phyloP scores from a whole-genome alignment of 257 asterid species.

The Orobanche coerulescens region DNA sequence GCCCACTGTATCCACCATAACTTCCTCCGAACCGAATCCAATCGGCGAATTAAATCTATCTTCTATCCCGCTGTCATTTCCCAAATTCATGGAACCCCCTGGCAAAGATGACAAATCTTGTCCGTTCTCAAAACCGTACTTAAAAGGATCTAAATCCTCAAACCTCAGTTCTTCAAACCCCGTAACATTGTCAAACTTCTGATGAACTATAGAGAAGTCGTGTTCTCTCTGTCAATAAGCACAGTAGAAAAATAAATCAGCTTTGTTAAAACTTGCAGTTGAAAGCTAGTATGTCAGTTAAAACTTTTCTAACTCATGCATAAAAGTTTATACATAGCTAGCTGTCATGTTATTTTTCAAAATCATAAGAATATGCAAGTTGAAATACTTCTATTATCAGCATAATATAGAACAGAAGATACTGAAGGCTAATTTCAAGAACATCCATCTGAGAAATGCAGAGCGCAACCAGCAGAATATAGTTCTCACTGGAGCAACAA shows the following conservation, averaged over 20 bases:
- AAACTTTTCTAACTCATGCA: neutral
- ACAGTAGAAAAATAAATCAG: neutral
- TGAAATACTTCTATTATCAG: neutral
- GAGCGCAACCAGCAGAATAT: conserved; percentile 6
- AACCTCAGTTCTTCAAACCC: conserved; percentile 75
- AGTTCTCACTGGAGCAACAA: neutral
- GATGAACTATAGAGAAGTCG: conserved; percentile 39
- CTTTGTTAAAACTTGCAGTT: neutral
- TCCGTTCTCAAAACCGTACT: conserved; percentile 42
- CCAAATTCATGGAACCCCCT: conserved; percentile 46
- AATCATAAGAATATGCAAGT: neutral
- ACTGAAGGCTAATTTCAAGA: neutral
- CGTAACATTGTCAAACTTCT: conserved; percentile 54
- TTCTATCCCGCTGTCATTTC: conserved; percentile 37
- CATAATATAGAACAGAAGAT: neutral
- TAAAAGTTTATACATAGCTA: conserved; percentile 2
- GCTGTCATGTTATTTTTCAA: no score
- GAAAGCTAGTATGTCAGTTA: neutral
- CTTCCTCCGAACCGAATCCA: conserved; percentile 51
- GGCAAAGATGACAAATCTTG: conserved; percentile 51
- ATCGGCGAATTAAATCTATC: conserved; percentile 49
- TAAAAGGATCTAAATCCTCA: conserved; percentile 71
- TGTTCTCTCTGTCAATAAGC: conserved; percentile 41
- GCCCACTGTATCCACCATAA: conserved; percentile 37
- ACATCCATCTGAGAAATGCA: neutral